A percentile compares a stretch with the other conserved stretches of the same genome.
Evolutionary conservation across 192 early-diverging fungal genomes (phyloP).

Genomic region (Spinellus fusiger): DNA sequence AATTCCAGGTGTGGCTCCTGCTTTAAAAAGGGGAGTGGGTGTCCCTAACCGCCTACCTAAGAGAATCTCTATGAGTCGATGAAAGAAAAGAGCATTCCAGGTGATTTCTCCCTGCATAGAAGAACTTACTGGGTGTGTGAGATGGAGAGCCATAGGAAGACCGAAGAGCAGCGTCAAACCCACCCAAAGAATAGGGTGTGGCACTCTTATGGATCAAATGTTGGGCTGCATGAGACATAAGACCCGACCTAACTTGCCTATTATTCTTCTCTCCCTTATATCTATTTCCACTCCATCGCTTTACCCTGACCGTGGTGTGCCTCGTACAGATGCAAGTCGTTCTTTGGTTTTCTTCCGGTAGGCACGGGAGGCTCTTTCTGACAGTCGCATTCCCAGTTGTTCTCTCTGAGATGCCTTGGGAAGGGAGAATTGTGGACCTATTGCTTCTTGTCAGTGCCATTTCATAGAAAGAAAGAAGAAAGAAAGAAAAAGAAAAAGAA

Average conservation of each 20-base stretch:
- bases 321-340: not conserved
- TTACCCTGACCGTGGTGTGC: conserved; percentile 13
- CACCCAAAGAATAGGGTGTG: conserved; percentile 12
- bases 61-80: not conserved
- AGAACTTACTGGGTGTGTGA: not conserved
- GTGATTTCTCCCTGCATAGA: not conserved
- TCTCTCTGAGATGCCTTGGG: conserved; percentile 63
- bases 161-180: conserved; percentile 23
- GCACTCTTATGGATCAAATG: conserved; percentile 19
- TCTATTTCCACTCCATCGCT: not conserved
- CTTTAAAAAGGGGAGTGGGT: conserved; percentile 23
- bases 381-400: conserved; percentile 51
- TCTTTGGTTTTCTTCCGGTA: conserved; percentile 30
- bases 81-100: no score
- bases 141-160: conserved; percentile 20
- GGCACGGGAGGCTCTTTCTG: conserved; percentile 55
- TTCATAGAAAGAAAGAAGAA: no score
- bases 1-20: conserved; percentile 12
- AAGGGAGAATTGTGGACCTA: conserved; percentile 46
- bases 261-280: not conserved
- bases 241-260: conserved; percentile 12
- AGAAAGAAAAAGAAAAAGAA: not conserved
- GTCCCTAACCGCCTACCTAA: not conserved
- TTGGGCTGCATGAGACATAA: conserved; percentile 30
- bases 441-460: not conserved